Percentiles rank a stretch among this genome's conserved stretches.
Evolutionary conservation across 1,139 yeast species (phyloP).

Genomic region (Blastobotrys capitulatus): DNA sequence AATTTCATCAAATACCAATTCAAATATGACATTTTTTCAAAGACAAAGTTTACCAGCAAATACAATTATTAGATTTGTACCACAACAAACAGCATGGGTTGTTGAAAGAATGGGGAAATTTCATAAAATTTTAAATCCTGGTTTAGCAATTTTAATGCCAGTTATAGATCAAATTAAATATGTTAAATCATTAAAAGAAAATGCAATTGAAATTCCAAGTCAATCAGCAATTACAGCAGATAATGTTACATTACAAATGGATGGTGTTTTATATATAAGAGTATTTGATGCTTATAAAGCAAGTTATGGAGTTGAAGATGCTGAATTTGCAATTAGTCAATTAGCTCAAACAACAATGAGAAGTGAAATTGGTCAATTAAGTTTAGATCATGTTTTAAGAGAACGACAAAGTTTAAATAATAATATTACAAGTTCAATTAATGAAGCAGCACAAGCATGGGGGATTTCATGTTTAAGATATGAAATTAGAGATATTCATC

Average conservation of each 20-base stretch:
- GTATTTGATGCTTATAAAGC: slow-evolving; percentile 82
- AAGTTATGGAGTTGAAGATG: slow-evolving; percentile 83
- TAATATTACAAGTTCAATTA: slow-evolving; percentile 72
- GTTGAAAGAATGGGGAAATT: slow-evolving; percentile 91
- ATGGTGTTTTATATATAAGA: slow-evolving; percentile 73
- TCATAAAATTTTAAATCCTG: slow-evolving; percentile 68
- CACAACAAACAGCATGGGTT: slow-evolving; percentile 88
- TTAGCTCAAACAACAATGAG: slow-evolving; percentile 90
- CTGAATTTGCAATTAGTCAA: slow-evolving; percentile 78
- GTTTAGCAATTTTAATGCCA: slow-evolving; percentile 68
- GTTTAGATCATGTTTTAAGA: slow-evolving; percentile 69
- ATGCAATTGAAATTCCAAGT: slow-evolving; percentile 76
- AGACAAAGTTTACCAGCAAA: slow-evolving; percentile 64
- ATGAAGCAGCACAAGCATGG: slow-evolving; percentile 84
- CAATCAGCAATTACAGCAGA: slow-evolving; percentile 85
- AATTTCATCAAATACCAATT: slow-evolving; percentile 1
- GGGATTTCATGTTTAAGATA: slow-evolving; percentile 80
- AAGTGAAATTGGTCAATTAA: slow-evolving; percentile 77
- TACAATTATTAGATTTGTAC: slow-evolving; percentile 71
- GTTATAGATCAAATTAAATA: slow-evolving; percentile 70
- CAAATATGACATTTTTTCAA: slow-evolving; percentile 54
- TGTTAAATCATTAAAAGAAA: slow-evolving; percentile 76
- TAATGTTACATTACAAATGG: slow-evolving; percentile 78
- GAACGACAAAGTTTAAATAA: slow-evolving; percentile 69
- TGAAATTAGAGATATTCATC: slow-evolving; percentile 84